Evolutionary conservation across 129 eudicot genomes (phyloP), one percentile per base, ranked within the genome.

Genomic region (Lactuca saligna): DNA sequence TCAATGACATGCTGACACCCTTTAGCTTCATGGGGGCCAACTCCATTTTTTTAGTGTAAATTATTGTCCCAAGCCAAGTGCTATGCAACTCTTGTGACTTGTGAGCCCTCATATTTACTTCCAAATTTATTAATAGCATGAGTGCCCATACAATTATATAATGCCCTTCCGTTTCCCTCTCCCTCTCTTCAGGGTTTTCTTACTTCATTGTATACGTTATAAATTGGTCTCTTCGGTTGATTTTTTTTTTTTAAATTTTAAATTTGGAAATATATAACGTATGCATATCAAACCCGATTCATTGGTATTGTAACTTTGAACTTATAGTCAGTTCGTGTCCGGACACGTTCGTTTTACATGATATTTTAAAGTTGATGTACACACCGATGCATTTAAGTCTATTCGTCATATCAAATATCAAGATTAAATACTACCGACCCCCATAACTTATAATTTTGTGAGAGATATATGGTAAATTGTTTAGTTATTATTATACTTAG

Each of bases 21-120:
- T 33, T 66, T 63, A 53, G 65, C 57, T 73, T 73, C 65, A 42
- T 39, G 66, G 71, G 77, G 72, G 66, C 78, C 79, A 61, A 35
- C 8, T 38, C 42, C 57, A 61, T 34, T 14, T 14, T 35, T 61
- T 25, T 61, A 32, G 7, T 29, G 8, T 12, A 58, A 25, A 29
- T 46, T 46, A 46, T 46, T 46, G 51, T 33, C 16, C 7, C 8
- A 12, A 35, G 5, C 51, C 13, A 44, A 57, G 8, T 55, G 55
- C 38, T 64, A 63, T 31, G 49, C 71, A 54, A 54, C 66, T 46
- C 69, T 17, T 61, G 61, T 17, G 17, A n/a, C 3, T 53, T 53
- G 57, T 35, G 76, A 71, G 59, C 67, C 59, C 73, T 41, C 58
- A 5, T 57, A 42, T 65, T 64, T 64, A 73, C 62, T 72, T 17